Conservation (phyloP, 2,329 filamentous ascomycete genomes). For the Sclerotiophoma versabilis region DNA sequence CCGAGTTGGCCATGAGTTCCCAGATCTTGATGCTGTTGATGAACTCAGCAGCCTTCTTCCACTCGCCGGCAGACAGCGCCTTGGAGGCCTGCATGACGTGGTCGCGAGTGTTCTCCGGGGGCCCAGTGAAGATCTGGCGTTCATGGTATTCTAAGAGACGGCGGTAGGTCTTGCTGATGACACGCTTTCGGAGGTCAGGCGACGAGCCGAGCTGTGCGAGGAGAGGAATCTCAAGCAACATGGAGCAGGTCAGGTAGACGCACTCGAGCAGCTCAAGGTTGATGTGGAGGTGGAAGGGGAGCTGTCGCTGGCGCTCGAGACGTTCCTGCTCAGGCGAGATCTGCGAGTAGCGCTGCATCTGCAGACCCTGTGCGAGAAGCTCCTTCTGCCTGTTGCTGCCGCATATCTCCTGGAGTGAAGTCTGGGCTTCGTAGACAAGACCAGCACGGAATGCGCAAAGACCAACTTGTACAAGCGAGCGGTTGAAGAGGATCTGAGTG, state of each 20-base stretch:
- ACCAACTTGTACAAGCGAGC: constrained; percentile 95
- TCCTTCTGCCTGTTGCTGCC: constrained; percentile 98
- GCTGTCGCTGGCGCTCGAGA: constrained; percentile 93
- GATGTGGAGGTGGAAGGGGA: constrained; percentile 99
- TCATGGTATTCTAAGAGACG: constrained; percentile 99
- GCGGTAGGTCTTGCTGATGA: constrained; percentile 99
- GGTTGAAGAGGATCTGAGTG: constrained; percentile 98
- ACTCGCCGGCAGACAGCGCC: constrained; percentile 93
- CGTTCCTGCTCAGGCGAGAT: constrained; percentile 98
- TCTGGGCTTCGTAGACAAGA: constrained; percentile 96
- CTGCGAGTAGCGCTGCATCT: constrained; percentile 96
- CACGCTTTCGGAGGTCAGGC: constrained; percentile 93
- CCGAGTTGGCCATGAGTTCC: constrained; percentile 93
- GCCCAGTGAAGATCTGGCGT: constrained; percentile 97
- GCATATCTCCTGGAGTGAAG: constrained; percentile 96
- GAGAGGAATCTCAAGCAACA: constrained; percentile 97
- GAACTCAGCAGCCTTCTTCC: constrained; percentile 94
- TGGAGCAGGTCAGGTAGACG: constrained; percentile 98
- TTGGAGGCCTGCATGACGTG: constrained; percentile 99
- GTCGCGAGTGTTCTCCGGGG: constrained; percentile 97
- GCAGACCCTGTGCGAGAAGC: constrained; percentile 94
- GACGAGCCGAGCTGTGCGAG: constrained; percentile 96
- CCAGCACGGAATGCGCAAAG: constrained; percentile 98
- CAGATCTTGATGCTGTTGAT: constrained; percentile 99
- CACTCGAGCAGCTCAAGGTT: constrained; percentile 98